Conservation (phyloP, 192 early-diverging fungal genomes). For the Coemansia sp. region DNA sequence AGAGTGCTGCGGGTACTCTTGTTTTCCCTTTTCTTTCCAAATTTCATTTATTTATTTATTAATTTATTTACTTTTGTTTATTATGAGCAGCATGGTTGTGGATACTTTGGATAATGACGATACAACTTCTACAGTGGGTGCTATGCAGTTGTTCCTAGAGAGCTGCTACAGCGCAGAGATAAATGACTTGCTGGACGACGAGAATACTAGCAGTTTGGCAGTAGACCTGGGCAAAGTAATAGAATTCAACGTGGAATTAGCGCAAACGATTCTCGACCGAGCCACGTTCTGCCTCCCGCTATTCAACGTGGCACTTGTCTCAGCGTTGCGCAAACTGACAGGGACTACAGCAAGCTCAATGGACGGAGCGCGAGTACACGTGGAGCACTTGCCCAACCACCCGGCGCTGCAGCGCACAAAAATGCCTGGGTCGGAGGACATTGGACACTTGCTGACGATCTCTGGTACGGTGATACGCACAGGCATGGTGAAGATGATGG, state of each 20-base stretch:
- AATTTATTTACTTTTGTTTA: too few relatives aligned
- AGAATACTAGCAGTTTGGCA: not conserved
- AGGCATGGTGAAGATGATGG: conserved; percentile 71
- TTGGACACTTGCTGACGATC: conserved; percentile 62
- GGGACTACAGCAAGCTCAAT: not conserved
- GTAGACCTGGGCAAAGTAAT: conserved; percentile 29
- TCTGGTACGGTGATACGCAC: conserved; percentile 72
- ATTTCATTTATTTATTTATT: too few relatives aligned
- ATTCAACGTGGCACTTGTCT: conserved; percentile 16
- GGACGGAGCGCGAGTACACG: not conserved
- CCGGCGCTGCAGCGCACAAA: conserved; percentile 44
- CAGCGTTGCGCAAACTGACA: conserved; percentile 8
- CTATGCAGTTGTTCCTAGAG: conserved; percentile 31
- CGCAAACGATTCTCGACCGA: conserved; percentile 16
- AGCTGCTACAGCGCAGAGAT: not conserved
- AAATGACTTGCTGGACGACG: not conserved
- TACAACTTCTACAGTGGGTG: not conserved
- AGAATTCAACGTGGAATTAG: conserved; percentile 33
- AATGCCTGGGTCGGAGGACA: conserved; percentile 63
- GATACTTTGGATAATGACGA: not conserved
- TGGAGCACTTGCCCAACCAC: conserved; percentile 11
- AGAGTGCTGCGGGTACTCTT: too few relatives aligned
- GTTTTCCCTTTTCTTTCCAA: not conserved
- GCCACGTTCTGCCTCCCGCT: conserved; percentile 14
- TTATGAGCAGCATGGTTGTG: not conserved